Evolutionary conservation across 2,329 filamentous ascomycete genomes (phyloP), one percentile per base, ranked within the genome.

Genomic region (Diaporthe velutina): DNA sequence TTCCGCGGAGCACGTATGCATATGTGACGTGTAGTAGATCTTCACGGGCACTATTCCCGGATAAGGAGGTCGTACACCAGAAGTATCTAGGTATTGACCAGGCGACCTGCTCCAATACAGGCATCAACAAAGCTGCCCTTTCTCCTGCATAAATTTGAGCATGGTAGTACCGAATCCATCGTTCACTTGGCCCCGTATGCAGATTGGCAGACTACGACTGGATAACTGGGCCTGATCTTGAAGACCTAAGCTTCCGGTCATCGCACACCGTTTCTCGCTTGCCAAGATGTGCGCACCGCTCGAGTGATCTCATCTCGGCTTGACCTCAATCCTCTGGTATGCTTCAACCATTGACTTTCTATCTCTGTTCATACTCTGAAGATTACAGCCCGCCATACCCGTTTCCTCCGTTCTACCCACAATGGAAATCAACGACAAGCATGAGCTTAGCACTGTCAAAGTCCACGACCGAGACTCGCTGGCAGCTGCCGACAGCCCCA

Each of bases 291-390:
- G n/a, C 48, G 9, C 12, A 22, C 15, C n/a, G n/a, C 7, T 25
- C 48, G n/a, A 52, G 48, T 13, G 9, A 52, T 25, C 4, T 52
- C n/a, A 12, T 52, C 0, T n/a, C 48, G n/a, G 48, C 48, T 52
- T 52, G 48, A 52, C 48, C 22, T 25, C 10, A 25, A 10, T n/a
- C 9, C 48, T 52, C 3, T 52, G 42, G 9, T 22, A 22, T 25
- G n/a, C 48, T 28, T 52, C 8, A 7, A 25, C 12, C 22, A 13
- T 15, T 28, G 48, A 2, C 33, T 7, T 30, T 38, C 5, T 74
- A 74, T 15, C 30, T 68, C 15, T 25, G n/a, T 9, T 38, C 50
- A n/a, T 61, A 52, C 30, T 79, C 80, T 64, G 67, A 9, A 25
- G 0, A 15, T 25, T 7, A 28, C 15, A 25, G 22, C 48, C 22